phyloP scores from a whole-genome alignment of 768 basidiomycete species.

The Melanogaster broomeanus region DNA sequence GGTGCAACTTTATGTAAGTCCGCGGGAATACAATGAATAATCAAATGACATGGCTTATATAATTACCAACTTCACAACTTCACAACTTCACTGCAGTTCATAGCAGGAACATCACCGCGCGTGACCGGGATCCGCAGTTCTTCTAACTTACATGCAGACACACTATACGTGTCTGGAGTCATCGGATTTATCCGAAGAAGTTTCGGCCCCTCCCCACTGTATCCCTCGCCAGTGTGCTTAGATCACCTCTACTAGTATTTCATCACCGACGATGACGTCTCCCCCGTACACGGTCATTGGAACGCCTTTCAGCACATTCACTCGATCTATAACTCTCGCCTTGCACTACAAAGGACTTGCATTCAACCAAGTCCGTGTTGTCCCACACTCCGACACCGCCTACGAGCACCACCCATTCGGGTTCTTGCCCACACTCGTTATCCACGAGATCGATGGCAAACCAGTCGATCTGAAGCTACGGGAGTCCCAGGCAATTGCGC shows the following conservation, averaged over 20 bases:
- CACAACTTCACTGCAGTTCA: too few relatives aligned
- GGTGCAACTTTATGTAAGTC: too few relatives aligned
- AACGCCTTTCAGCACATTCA: constrained; percentile 35
- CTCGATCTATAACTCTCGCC: constrained; percentile 32
- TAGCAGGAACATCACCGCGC: too few relatives aligned
- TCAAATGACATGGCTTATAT: too few relatives aligned
- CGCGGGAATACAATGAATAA: too few relatives aligned
- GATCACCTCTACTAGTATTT: not conserved
- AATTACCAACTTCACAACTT: too few relatives aligned
- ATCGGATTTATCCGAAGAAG: not conserved
- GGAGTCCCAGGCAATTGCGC: constrained; percentile 30
- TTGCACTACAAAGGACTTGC: constrained; percentile 27
- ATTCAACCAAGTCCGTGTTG: constrained; percentile 26
- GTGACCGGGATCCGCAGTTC: too few relatives aligned
- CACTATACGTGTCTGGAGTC: not conserved
- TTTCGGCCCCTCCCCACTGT: not conserved
- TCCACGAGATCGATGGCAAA: constrained; percentile 26
- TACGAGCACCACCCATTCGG: constrained; percentile 32
- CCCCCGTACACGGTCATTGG: constrained; percentile 30
- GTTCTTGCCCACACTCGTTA: constrained; percentile 32
- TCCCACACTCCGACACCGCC: constrained; percentile 31
- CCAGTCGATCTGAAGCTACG: constrained; percentile 25
- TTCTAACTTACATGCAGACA: not conserved
- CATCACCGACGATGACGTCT: constrained; percentile 14
- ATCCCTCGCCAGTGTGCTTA: not conserved